phyloP scores from a whole-genome alignment of 495 filamentous ascomycete genomes.

The Tetracladium setigerum region DNA sequence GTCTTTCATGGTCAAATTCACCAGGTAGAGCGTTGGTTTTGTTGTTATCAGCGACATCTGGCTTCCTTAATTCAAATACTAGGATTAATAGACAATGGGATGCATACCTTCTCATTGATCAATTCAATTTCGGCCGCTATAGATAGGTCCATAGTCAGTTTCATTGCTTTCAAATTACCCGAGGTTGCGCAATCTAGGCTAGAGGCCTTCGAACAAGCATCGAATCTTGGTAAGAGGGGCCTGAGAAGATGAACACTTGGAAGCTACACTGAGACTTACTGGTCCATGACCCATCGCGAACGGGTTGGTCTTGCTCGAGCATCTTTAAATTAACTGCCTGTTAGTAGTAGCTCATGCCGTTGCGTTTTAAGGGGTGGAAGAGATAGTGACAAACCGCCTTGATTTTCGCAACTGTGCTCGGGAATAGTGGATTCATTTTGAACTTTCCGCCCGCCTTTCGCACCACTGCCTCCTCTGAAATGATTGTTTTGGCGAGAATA shows the following conservation, averaged over 20 bases:
- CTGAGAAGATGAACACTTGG: no score
- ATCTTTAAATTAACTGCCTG: constrained; percentile 7
- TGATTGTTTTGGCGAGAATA: constrained; percentile 23
- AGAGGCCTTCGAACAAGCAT: no score
- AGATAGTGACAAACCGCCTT: constrained; percentile 7
- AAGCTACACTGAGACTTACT: not conserved
- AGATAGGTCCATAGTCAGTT: no score
- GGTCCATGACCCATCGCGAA: constrained; percentile 26
- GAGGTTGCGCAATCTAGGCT: no score
- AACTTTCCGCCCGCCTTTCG: constrained; percentile 25
- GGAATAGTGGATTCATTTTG: constrained; percentile 26
- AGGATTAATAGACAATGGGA: not conserved
- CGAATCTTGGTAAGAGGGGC: no score
- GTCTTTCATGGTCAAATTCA: constrained; percentile 29
- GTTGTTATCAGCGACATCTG: constrained; percentile 23
- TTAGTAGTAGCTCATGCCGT: not conserved
- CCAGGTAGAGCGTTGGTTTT: constrained; percentile 28
- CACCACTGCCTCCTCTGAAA: constrained; percentile 23
- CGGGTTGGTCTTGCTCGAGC: constrained; percentile 23
- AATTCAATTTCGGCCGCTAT: constrained; percentile 22
- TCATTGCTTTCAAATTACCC: no score
- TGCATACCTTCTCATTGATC: constrained; percentile 25
- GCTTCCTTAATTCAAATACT: not conserved
- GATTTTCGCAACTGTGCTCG: constrained; percentile 20
- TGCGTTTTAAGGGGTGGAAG: not conserved